phyloP scores from a whole-genome alignment of 805 yeast genomes.

The Ogataea polymorpha region DNA sequence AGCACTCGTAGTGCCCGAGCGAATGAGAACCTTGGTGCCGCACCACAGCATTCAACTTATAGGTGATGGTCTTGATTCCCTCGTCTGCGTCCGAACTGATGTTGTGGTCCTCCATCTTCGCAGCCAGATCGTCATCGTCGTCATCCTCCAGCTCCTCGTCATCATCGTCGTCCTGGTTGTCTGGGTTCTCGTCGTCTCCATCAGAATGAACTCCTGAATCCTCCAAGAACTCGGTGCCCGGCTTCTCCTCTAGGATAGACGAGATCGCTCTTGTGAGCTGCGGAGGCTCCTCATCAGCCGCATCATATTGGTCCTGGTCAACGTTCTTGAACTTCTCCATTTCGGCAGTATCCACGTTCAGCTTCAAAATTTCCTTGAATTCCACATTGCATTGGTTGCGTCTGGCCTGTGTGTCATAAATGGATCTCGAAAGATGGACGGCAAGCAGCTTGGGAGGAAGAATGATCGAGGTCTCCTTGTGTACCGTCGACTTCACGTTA shows the following conservation, averaged over 20 bases:
- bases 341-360: constrained; percentile 43
- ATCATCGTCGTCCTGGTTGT: constrained; percentile 11
- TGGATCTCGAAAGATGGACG: constrained; percentile 84
- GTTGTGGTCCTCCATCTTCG: background rate
- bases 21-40: constrained; percentile 87
- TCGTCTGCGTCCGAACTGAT: background rate
- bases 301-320: constrained; percentile 31
- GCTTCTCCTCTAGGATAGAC: constrained; percentile 21
- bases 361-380: constrained; percentile 53
- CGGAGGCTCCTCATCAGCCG: constrained; percentile 25
- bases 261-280: constrained; percentile 13
- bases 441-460: constrained; percentile 70
- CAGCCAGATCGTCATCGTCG: constrained; percentile 6
- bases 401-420: constrained; percentile 62
- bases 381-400: constrained; percentile 73
- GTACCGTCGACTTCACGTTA: constrained; percentile 58
- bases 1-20: constrained; percentile 89
- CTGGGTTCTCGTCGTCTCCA: constrained; percentile 17
- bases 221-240: constrained; percentile 22
- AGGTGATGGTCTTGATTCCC: constrained; percentile 32
- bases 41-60: constrained; percentile 66
- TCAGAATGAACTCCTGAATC: constrained; percentile 6
- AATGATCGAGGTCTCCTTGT: constrained; percentile 58
- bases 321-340: constrained; percentile 11
- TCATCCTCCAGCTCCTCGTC: constrained; percentile 14